These are phyloP conservation scores for Mortierella sp. DNA, from an alignment of 371 early-diverging fungal species.

Conservation along the genomic window DNA sequence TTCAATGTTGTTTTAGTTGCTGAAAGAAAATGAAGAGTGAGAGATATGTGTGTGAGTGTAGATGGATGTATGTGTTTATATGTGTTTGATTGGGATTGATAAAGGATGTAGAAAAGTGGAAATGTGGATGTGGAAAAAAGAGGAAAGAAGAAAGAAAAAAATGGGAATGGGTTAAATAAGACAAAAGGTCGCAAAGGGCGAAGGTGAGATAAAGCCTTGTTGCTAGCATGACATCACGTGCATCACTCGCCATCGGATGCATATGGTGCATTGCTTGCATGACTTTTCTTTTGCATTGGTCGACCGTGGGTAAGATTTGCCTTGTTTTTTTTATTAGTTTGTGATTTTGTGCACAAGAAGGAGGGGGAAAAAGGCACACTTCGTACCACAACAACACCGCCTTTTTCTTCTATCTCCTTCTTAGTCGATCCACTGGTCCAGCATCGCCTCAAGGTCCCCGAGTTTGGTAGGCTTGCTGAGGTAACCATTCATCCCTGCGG, in stretches of 20 bases:
- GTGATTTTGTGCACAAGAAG: neutral
- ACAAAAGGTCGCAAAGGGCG: neutral
- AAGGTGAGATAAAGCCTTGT: neutral
- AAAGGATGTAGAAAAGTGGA: no score
- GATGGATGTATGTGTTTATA: neutral
- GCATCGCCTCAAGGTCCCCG: slow-evolving; percentile 44
- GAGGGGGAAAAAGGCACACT: neutral
- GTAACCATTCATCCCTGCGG: slow-evolving; percentile 58
- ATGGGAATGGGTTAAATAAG: neutral
- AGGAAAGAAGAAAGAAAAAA: neutral
- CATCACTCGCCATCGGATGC: neutral
- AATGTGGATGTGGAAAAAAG: neutral
- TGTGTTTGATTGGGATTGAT: no score
- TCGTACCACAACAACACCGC: neutral
- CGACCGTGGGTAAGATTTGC: neutral
- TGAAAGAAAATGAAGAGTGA: neutral
- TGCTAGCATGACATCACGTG: neutral
- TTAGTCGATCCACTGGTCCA: slow-evolving; percentile 54
- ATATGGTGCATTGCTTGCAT: neutral
- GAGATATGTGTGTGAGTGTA: neutral
- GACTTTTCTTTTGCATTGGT: neutral
- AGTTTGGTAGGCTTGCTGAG: slow-evolving; percentile 59
- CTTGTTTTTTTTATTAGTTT: neutral
- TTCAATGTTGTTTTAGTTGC: no score
- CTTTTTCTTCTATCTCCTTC: neutral